Conservation (phyloP, 352 stramenopile species). For the Pythium vanterpoolii region DNA sequence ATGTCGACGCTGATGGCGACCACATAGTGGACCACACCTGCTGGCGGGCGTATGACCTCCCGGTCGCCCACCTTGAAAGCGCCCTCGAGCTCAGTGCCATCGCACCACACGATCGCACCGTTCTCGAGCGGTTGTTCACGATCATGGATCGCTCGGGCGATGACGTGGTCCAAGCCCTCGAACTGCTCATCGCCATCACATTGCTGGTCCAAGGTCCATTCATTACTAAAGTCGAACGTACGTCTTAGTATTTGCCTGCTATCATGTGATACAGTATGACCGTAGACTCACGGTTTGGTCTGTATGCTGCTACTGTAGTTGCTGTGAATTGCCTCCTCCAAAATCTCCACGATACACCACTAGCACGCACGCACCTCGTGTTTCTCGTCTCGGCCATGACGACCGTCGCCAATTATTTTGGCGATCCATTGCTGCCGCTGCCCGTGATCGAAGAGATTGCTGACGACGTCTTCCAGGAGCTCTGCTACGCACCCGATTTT, state of each 20-base stretch:
- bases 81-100: constrained; percentile 46
- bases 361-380: constrained; percentile 26
- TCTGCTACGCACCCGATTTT: constrained; percentile 13
- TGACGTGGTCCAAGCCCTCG: constrained; percentile 34
- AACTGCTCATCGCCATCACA: constrained; percentile 46
- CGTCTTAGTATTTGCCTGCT: not conserved
- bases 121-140: constrained; percentile 56
- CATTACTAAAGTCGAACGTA: constrained; percentile 40
- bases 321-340: constrained; percentile 14
- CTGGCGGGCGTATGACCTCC: constrained; percentile 35
- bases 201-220: constrained; percentile 44
- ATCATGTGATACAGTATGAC: too few species aligned
- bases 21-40: constrained; percentile 3
- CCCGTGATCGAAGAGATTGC: constrained; percentile 29
- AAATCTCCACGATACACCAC: constrained; percentile 15
- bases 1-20: not conserved
- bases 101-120: constrained; percentile 36
- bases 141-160: constrained; percentile 61
- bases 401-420: constrained; percentile 49
- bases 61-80: constrained; percentile 29
- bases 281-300: too few species aligned
- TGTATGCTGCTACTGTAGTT: not conserved
- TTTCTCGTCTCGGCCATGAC: constrained; percentile 49
- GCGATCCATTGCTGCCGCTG: constrained; percentile 39
- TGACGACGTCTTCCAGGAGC: constrained; percentile 29